Conservation (phyloP, 169 alveolate genomes). For the Cryptosporidium sp. region DNA sequence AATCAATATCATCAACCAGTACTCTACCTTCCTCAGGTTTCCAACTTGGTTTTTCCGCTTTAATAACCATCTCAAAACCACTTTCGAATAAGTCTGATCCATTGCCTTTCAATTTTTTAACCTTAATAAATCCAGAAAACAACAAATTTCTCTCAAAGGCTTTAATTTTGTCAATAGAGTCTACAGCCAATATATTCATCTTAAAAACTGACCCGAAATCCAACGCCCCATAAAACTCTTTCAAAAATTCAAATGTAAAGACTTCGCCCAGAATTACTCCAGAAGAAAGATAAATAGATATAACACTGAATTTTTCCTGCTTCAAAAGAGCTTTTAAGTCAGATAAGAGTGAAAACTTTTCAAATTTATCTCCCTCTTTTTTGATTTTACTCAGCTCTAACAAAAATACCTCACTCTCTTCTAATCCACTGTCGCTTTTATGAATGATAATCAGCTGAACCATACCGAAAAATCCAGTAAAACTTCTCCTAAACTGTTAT, state of each 20-base stretch:
- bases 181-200: conserved; percentile 7
- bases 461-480: neutral
- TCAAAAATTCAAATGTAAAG: conserved; percentile 1
- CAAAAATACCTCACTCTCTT: neutral
- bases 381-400: neutral
- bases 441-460: neutral
- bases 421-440: neutral
- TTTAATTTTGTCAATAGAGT: neutral
- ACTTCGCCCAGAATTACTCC: neutral
- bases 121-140: conserved; percentile 62
- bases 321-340: neutral
- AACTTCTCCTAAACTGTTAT: neutral
- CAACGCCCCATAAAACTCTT: conserved; percentile 13
- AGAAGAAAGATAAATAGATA: neutral
- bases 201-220: conserved; percentile 27
- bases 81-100: neutral
- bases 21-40: conserved; percentile 35
- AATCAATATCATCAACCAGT: conserved; percentile 42
- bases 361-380: neutral
- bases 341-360: neutral
- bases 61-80: neutral
- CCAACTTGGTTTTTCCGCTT: conserved; percentile 57
- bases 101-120: neutral
- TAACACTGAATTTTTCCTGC: neutral
- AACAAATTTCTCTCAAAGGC: conserved; percentile 19